Conservation (phyloP, 495 filamentous ascomycete species). For the Tuber microsphaerosporum region DNA sequence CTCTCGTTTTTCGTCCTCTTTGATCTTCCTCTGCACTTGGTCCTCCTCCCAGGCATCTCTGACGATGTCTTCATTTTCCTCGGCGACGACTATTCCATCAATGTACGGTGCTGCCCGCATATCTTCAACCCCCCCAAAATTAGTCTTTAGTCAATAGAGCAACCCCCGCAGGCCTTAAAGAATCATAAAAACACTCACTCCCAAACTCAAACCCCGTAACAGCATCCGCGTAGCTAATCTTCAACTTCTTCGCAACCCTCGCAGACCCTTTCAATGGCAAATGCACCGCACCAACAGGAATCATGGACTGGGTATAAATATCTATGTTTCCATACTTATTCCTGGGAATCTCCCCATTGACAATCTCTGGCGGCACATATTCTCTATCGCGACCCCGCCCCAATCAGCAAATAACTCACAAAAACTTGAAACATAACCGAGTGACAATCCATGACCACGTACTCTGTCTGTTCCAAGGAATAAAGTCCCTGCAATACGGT, state of each 20-base stretch:
- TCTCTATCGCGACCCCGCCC: constrained; percentile 13
- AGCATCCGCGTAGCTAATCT: constrained; percentile 86
- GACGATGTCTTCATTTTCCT: constrained; percentile 64
- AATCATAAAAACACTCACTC: constrained; percentile 13
- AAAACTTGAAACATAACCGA: background rate
- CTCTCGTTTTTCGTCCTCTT: constrained; percentile 74
- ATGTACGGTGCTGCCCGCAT: constrained; percentile 88
- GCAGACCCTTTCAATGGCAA: constrained; percentile 69
- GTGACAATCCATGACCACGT: constrained; percentile 50
- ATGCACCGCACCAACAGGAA: constrained; percentile 75
- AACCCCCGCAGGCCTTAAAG: background rate
- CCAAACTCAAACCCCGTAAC: constrained; percentile 91
- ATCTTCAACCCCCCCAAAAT: constrained; percentile 48
- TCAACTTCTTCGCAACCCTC: constrained; percentile 71
- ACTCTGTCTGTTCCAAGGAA: constrained; percentile 77
- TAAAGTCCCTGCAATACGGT: constrained; percentile 84
- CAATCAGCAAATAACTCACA: background rate
- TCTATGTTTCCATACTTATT: constrained; percentile 97
- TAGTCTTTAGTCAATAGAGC: background rate
- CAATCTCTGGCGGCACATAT: constrained; percentile 68
- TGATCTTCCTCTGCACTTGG: constrained; percentile 67
- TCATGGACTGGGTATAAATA: constrained; percentile 87
- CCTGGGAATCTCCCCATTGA: constrained; percentile 79
- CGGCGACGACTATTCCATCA: constrained; percentile 79
- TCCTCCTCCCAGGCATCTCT: constrained; percentile 76